Conservation (phyloP, 495 filamentous ascomycete species). For the Chaetomium tenue region DNA sequence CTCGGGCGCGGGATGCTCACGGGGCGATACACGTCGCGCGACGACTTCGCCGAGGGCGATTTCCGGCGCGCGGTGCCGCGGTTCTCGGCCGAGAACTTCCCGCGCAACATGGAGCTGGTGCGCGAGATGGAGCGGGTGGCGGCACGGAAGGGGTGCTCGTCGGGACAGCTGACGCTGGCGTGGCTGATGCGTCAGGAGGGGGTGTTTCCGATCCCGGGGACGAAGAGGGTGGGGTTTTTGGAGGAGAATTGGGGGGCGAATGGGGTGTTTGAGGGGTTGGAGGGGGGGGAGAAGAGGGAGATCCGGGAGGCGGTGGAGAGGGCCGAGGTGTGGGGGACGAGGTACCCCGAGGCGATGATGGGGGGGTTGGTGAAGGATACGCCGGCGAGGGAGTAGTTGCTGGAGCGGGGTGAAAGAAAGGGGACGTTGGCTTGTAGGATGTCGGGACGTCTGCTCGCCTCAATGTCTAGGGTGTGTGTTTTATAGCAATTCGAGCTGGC, state of each 20-base stretch:
- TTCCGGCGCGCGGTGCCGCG: conserved; percentile 50
- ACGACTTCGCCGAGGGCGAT: conserved; percentile 66
- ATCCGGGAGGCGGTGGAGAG: conserved; percentile 15
- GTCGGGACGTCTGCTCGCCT: neutral
- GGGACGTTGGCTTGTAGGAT: neutral
- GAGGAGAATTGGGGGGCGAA: conserved; percentile 23
- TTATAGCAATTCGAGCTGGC: too few relatives aligned
- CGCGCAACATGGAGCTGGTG: conserved; percentile 71
- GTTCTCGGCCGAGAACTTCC: conserved; percentile 68
- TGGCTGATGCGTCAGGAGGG: conserved; percentile 66
- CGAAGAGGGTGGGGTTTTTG: conserved; percentile 14
- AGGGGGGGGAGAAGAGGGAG: conserved; percentile 15
- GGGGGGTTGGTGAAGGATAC: conserved; percentile 21
- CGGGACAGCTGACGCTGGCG: conserved; percentile 70
- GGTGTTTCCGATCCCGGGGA: conserved; percentile 33
- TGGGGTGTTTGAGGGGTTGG: conserved; percentile 8
- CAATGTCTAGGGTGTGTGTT: too few relatives aligned
- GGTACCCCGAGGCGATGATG: conserved; percentile 20
- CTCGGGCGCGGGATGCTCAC: conserved; percentile 58
- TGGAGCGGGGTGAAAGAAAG: neutral
- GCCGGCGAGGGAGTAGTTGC: conserved; percentile 10
- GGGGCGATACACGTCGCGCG: conserved; percentile 58
- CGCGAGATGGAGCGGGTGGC: conserved; percentile 64
- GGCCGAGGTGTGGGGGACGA: conserved; percentile 18
- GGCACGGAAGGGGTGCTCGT: conserved; percentile 62